Evolutionary conservation across 2,329 filamentous ascomycete species (phyloP).

Genomic region (Phialophora macrospora): DNA sequence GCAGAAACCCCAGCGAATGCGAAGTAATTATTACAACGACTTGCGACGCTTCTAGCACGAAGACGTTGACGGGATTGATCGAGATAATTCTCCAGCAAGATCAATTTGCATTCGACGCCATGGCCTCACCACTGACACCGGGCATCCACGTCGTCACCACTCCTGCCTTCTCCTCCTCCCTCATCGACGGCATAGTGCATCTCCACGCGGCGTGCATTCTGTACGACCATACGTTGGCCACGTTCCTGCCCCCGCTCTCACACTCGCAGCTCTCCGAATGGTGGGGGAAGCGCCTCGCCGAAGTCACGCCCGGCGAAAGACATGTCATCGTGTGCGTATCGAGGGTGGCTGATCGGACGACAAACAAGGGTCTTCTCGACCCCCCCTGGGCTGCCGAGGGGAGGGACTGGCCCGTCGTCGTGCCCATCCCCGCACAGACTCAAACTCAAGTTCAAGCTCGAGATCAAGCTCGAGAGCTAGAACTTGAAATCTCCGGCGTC

Average conservation of each 20-base stretch:
- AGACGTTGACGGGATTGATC: no score
- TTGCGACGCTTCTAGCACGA: no score
- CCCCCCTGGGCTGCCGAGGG: constrained; percentile 13
- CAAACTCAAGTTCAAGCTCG: no score
- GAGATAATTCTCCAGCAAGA: no score
- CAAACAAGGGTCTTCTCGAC: constrained; percentile 37
- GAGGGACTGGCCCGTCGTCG: constrained; percentile 21
- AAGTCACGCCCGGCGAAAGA: constrained; percentile 53
- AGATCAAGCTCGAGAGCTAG: not conserved
- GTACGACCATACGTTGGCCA: constrained; percentile 61
- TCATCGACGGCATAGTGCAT: constrained; percentile 62
- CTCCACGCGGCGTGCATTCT: constrained; percentile 66
- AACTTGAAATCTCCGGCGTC: constrained; percentile 53
- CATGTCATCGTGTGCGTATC: constrained; percentile 60
- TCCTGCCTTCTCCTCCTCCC: not conserved
- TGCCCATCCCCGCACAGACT: no score
- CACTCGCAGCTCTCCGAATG: constrained; percentile 61
- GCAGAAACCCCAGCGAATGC: no score
- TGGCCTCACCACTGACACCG: not conserved
- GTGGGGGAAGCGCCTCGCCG: constrained; percentile 61
- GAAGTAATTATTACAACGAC: no score
- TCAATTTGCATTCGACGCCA: not conserved
- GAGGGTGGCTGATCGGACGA: constrained; percentile 40
- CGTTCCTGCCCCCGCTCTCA: constrained; percentile 64
- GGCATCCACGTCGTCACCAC: constrained; percentile 1